Conservation (phyloP, 106 monocot genomes). For the Dactylorhiza incarnata region DNA sequence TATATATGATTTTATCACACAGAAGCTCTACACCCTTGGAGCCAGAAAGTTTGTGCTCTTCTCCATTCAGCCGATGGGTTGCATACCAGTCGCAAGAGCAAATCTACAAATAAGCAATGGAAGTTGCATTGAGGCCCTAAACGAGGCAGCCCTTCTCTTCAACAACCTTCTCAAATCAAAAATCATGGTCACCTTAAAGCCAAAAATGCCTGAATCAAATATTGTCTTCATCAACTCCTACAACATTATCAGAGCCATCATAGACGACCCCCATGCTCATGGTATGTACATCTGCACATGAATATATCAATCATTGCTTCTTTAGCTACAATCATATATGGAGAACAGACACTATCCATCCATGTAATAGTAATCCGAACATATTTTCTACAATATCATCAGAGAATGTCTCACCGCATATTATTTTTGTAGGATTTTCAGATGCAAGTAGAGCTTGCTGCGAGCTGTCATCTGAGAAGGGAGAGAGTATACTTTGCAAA, state of each 20-base stretch:
- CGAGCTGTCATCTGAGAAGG: conserved; percentile 15
- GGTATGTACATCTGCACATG: no score
- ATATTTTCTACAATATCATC: background rate
- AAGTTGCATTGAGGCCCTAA: conserved; percentile 45
- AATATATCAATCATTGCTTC: no score
- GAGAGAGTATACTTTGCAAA: conserved; percentile 38
- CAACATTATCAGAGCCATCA: conserved; percentile 44
- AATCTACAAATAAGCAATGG: conserved; percentile 12
- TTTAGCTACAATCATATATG: no score
- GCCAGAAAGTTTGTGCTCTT: conserved; percentile 63
- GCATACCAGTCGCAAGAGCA: conserved; percentile 46
- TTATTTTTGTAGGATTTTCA: conserved; percentile 28
- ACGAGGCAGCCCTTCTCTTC: conserved; percentile 52
- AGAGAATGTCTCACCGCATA: background rate
- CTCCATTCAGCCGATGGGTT: conserved; percentile 51
- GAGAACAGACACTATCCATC: no score
- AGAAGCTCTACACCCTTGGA: conserved; percentile 48
- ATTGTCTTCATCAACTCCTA: conserved; percentile 50
- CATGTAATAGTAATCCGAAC: background rate
- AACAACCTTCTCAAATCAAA: conserved; percentile 29
- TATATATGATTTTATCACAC: background rate
- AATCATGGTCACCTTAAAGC: conserved; percentile 13
- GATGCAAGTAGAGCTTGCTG: conserved; percentile 48
- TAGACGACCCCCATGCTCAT: conserved; percentile 20
- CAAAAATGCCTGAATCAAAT: conserved; percentile 31